Base-by-base conservation (phyloP, 768 basidiomycete species). In the Dentipellis sp. region DNA sequence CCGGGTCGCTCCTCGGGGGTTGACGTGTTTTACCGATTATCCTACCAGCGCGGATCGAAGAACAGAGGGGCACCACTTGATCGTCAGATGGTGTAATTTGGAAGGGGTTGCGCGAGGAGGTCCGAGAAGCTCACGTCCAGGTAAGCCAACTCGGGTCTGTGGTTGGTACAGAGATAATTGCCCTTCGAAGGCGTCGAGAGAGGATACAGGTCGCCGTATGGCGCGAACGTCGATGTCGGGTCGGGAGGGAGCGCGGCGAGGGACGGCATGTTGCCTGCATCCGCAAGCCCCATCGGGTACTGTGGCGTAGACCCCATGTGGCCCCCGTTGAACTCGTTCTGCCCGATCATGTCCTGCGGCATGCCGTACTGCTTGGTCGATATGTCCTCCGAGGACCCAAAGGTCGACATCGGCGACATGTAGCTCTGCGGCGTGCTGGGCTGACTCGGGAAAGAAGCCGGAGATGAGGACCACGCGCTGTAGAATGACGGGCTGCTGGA, bases 1-100 rank as follows among this genome's bases (percentile, higher is more conserved):
- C 55, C 55, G 53, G 56, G 56, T 19, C 7, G 53, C 58, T 56
- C 59, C 58, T 55, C 55, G 54, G 56, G 52, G 49, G 19, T n/a
- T 39, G 46, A 55, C 39, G 29, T 16, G 52, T 34, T 50, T 37
- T 56, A 39, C 42, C 29, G 29, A 29, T 29, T 29, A 29, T 29
- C 29, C 29, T 29, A 52, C 22, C 58, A 59, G 17, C 57, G 48
- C 46, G 45, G 47, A 19, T 45, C 10, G 40, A 39, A 40, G 14
- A 53, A 53, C 16, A 21, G 40, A 12, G 35, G 37, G 29, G 45
- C 29, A 54, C 5, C n/a, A 19, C 16, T n/a, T 29, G 12, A 45
- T 19, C 38, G 22, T 53, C 52, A 53, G 52, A 19, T 35, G 8
- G 53, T 53, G 53, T 53, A 53, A 16, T 35, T 19, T 21, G 53